Evolutionary conservation across 2,329 filamentous ascomycete genomes (phyloP).

Genomic region (Sporothrix curviconia): DNA sequence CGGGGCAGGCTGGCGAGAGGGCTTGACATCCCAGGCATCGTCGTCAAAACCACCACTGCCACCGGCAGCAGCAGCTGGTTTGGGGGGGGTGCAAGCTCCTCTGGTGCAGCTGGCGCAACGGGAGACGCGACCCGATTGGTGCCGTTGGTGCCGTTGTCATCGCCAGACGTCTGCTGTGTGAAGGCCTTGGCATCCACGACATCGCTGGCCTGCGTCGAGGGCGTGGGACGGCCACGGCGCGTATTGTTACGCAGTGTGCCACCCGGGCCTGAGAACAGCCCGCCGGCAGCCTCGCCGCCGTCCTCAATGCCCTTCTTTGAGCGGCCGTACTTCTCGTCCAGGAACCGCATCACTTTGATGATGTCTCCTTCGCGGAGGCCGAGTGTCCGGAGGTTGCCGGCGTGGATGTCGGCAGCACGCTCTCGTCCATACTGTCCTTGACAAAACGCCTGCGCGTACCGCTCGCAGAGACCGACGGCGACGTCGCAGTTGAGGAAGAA

Average conservation of each 20-base stretch:
- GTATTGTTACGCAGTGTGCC: constrained; percentile 91
- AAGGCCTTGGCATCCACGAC: constrained; percentile 84
- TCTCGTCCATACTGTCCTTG: constrained; percentile 93
- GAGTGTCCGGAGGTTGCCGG: constrained; percentile 72
- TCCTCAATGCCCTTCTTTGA: constrained; percentile 51
- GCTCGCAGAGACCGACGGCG: constrained; percentile 84
- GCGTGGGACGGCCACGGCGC: constrained; percentile 80
- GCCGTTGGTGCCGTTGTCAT: constrained; percentile 20
- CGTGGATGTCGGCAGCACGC: constrained; percentile 80
- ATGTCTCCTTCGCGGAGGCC: constrained; percentile 97
- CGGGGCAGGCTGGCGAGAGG: constrained; percentile 52
- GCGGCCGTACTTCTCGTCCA: constrained; percentile 75
- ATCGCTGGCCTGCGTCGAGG: constrained; percentile 78
- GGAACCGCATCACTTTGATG: constrained; percentile 82
- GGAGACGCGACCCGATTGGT: constrained; percentile 32
- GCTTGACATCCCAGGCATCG: constrained; percentile 95
- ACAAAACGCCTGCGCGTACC: constrained; percentile 85
- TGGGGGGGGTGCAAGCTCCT: constrained; percentile 11
- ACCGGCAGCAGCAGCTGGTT: constrained; percentile 6
- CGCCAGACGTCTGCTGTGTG: constrained; percentile 50
- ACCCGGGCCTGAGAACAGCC: constrained; percentile 89
- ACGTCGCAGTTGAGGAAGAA: constrained; percentile 94
- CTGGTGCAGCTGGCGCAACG: constrained; percentile 22
- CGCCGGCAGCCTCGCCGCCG: constrained; percentile 52
- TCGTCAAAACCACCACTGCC: constrained; percentile 70